Evolutionary conservation across 208 protist genomes (phyloP), one percentile per base, ranked within the genome.

Genomic region (Trypanosoma grayi): DNA sequence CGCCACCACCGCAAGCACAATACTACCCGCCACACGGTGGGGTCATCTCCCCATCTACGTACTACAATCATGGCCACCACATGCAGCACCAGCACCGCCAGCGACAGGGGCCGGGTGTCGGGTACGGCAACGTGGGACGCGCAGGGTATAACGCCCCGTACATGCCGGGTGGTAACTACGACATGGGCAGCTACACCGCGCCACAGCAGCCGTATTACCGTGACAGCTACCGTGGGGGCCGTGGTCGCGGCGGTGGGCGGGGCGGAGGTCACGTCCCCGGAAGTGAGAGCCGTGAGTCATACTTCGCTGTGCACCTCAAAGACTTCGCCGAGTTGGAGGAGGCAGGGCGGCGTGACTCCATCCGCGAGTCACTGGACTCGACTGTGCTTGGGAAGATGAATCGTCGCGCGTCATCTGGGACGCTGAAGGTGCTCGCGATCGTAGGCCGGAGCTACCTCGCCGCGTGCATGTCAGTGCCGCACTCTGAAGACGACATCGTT

Each of bases 321-420:
- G 73, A 60, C 51, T 93, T 89, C 57, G 81, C 69, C 18, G 68
- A 79, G 66, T 72, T 93, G 46, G 74, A 85, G 56, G 81, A 87
- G 43, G 73, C 75, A 14, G 67, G 80, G n/a, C 77, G 83, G 31
- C 68, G 66, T n/a, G 73, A 71, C n/a, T 70, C 68, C 4, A 44
- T 89, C 10, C 77, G 82, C 11, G 73, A 75, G 25, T 68, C 78
- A 39, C 60, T 90, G 18, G 45, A 78, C 0, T 40, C 59, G 5
- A 33, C 70, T 8, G 55, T 85, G 30, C 43, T 88, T 25, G 30
- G 53, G 10, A 40, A 53, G 2, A 84, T 88, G 67, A 67, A 55
- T 30, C 52, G 56, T 56, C 63, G 68, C 16, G 60, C 65, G 1
- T 67, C 69, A n/a, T 57, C 69, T 27, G 33, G 65, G 30, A 50